Evolutionary conservation across 1,284 basidiomycete species (phyloP).

Genomic region (Ceratobasidium sp.): DNA sequence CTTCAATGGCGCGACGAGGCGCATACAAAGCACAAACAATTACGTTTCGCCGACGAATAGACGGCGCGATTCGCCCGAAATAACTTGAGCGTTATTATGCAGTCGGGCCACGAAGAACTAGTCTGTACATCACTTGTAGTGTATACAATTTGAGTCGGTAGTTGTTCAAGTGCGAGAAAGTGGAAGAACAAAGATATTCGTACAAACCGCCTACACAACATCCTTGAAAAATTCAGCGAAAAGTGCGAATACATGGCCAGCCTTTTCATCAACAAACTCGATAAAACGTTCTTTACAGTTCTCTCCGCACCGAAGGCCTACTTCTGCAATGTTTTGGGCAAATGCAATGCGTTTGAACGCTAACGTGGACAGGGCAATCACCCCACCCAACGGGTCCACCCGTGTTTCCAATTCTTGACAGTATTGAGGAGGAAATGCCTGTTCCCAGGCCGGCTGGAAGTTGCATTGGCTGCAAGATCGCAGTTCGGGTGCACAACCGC

Average conservation of each 20-base stretch:
- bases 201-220: background rate
- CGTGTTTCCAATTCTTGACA: conserved; percentile 15
- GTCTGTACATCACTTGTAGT: no score
- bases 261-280: conserved; percentile 12
- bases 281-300: conserved; percentile 7
- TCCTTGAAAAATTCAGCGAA: conserved; percentile 8
- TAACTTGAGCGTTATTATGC: no score
- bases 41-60: no score
- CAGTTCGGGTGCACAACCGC: background rate
- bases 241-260: background rate
- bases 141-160: no score
- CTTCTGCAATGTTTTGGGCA: no score
- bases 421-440: conserved; percentile 11
- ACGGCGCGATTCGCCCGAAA: no score
- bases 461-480: conserved; percentile 26
- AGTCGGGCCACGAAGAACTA: no score
- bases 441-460: conserved; percentile 22
- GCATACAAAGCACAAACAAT: no score
- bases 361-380: conserved; percentile 9
- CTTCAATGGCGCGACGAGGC: no score
- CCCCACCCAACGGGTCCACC: conserved; percentile 15
- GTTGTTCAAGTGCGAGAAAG: no score
- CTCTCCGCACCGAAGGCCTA: background rate
- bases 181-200: no score
- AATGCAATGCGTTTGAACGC: conserved; percentile 7